Percentiles rank a stretch among this genome's conserved stretches.
Evolutionary conservation across 1,139 yeast genomes (phyloP).

Genomic region (Scheffersomyces segobiensis): DNA sequence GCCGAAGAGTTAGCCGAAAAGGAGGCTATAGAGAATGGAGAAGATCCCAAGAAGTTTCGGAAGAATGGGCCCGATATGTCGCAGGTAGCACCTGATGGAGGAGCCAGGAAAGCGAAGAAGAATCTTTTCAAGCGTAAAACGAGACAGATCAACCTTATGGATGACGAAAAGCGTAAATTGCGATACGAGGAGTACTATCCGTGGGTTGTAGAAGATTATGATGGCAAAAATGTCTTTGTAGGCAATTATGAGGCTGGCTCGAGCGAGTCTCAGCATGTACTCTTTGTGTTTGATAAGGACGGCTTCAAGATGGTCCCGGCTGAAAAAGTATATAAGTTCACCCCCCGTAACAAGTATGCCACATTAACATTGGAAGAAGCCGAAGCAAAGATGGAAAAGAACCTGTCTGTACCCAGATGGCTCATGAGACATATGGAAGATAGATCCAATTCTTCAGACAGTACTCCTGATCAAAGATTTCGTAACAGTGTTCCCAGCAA

Average conservation of each 20-base stretch:
- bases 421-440: constrained; percentile 87
- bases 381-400: constrained; percentile 89
- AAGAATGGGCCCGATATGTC: constrained; percentile 44
- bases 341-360: constrained; percentile 90
- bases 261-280: constrained; percentile 75
- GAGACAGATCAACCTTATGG: constrained; percentile 75
- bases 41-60: constrained; percentile 10
- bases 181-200: constrained; percentile 96
- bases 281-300: constrained; percentile 80
- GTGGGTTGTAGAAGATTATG: constrained; percentile 97
- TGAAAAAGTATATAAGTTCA: constrained; percentile 88
- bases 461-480: constrained; percentile 48
- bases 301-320: constrained; percentile 95
- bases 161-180: constrained; percentile 77
- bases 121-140: constrained; percentile 76
- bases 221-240: constrained; percentile 90
- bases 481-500: constrained; percentile 24
- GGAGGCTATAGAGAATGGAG: constrained; percentile 16
- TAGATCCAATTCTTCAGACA: constrained; percentile 47
- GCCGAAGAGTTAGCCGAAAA: constrained; percentile 16
- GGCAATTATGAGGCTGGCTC: constrained; percentile 96
- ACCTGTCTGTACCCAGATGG: constrained; percentile 86
- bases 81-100: constrained; percentile 91
- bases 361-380: constrained; percentile 96
- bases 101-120: constrained; percentile 70